A percentile compares a stretch with the other conserved stretches of the same genome.
Evolutionary conservation across 108 stramenopile genomes (phyloP).

Genomic region (Cylindrotheca closterium): DNA sequence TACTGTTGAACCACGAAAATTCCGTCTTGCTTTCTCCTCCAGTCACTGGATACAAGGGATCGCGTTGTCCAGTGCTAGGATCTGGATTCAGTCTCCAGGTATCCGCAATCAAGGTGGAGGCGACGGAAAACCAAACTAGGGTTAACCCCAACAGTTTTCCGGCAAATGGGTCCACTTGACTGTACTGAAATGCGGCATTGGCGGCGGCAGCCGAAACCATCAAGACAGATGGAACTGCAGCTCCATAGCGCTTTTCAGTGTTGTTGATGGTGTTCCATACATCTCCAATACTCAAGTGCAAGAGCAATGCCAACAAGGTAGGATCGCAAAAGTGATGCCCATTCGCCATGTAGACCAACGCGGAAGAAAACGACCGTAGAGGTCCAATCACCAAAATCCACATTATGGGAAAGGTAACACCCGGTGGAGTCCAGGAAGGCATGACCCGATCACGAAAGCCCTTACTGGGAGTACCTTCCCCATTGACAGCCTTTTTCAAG

Average conservation of each 20-base stretch:
- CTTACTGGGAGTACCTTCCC: conserved; percentile 31
- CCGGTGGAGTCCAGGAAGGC: conserved; percentile 79
- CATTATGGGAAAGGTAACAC: conserved; percentile 83
- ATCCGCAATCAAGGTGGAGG: conserved; percentile 48
- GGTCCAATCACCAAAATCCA: conserved; percentile 79
- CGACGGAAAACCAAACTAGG: conserved; percentile 48
- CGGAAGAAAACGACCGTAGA: conserved; percentile 56
- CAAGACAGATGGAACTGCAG: conserved; percentile 47
- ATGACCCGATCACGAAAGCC: conserved; percentile 55
- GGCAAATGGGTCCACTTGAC: conserved; percentile 40
- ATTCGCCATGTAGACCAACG: conserved; percentile 45
- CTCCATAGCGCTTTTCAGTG: conserved; percentile 70
- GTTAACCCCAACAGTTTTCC: conserved; percentile 57
- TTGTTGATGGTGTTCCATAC: conserved; percentile 90
- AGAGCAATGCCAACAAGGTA: conserved; percentile 54
- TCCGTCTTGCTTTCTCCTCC: conserved; percentile 37
- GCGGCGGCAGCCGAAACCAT: conserved; percentile 37
- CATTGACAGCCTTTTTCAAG: conserved; percentile 27
- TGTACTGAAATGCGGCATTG: conserved; percentile 57
- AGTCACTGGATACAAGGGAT: conserved; percentile 48
- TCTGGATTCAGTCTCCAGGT: conserved; percentile 68
- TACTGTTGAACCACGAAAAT: conserved; percentile 45
- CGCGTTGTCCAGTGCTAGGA: conserved; percentile 19
- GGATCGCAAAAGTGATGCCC: conserved; percentile 27
- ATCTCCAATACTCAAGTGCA: conserved; percentile 79